Evolutionary conservation across 805 yeast genomes (phyloP), one percentile per base, ranked within the genome.

Genomic region (Scheffersomyces lignosus): DNA sequence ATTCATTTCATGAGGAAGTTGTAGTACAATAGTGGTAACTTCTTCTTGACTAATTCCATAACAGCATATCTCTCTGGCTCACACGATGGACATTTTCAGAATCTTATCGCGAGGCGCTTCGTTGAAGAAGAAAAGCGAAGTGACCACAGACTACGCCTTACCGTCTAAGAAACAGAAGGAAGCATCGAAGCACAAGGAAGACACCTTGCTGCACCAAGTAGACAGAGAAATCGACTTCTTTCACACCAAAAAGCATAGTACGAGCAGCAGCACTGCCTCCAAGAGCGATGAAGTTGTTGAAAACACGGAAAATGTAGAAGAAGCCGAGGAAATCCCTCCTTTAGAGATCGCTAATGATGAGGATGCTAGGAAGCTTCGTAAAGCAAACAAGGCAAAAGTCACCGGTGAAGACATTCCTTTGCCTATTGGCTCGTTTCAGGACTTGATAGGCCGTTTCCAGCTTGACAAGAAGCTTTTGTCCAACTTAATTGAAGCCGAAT

Each of bases 81-180:
- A n/a, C n/a, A n/a, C n/a, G 18, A 89, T 89, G 96, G 99, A 91
- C 66, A 83, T 91, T 42, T 93, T 91, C 60, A 73, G 87, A 51
- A 81, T 93, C 3, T 73, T 91, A 25, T 71, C 89, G 0, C 71
- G 97, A 54, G 98, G 98, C 15, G 96, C 97, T 0, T 73, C 81
- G 9, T 66, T 91, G 34, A 81, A 80, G 55, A 79, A 80, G 57
- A 64, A 75, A 16, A 78, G 74, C 41, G 64, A 60, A 20, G 66
- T 60, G 2, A 49, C 69, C 7, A 56, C 73, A 0, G 79, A 73
- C 45, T 73, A 62, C 39, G 48, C 75, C 6, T 49, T 59, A 26
- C 66, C 62, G 2, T 31, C 44, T 23, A 45, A 45, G 12, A 32
- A 41, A 14, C 62, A 62, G 18, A 56, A 45, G 28, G 52, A 48